A percentile compares a stretch with the other conserved stretches of the same genome.
Conservation (phyloP, 306 rosid species). For the Comarum palustre region DNA sequence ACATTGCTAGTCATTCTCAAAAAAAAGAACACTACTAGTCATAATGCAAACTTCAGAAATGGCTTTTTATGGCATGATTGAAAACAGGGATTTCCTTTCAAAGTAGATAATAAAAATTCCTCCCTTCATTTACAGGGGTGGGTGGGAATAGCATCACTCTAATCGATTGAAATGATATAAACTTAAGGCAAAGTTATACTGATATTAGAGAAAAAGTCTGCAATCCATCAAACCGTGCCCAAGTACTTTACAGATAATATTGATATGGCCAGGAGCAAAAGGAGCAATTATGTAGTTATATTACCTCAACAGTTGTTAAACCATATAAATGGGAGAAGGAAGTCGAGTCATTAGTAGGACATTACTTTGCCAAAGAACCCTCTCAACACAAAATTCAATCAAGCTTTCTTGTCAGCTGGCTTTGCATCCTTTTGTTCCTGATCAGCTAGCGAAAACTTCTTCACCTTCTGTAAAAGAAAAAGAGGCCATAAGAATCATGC, state of each 20-base stretch:
- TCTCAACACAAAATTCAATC: conserved; percentile 27
- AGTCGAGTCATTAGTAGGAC: neutral
- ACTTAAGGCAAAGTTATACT: neutral
- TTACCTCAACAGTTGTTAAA: neutral
- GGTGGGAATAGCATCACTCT: neutral
- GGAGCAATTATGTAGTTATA: neutral
- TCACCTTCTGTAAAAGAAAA: conserved; percentile 69
- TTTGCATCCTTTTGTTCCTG: conserved; percentile 48
- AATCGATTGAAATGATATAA: neutral
- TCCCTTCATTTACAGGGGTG: no score
- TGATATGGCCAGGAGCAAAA: neutral
- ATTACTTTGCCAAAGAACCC: neutral
- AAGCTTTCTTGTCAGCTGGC: conserved; percentile 41
- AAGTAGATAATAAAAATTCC: neutral
- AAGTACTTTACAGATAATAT: neutral
- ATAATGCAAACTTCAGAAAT: neutral
- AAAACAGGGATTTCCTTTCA: neutral
- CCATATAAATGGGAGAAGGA: neutral
- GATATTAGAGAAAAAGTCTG: neutral
- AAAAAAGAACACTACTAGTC: neutral
- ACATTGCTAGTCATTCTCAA: neutral
- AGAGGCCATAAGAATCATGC: conserved; percentile 2
- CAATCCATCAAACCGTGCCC: neutral
- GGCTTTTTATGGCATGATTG: neutral
- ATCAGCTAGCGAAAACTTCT: conserved; percentile 66